A percentile compares a stretch with the other conserved stretches of the same genome.
These are phyloP conservation scores for Prunus mume DNA, from an alignment of 306 rosid genomes.

Conservation along the genomic window DNA sequence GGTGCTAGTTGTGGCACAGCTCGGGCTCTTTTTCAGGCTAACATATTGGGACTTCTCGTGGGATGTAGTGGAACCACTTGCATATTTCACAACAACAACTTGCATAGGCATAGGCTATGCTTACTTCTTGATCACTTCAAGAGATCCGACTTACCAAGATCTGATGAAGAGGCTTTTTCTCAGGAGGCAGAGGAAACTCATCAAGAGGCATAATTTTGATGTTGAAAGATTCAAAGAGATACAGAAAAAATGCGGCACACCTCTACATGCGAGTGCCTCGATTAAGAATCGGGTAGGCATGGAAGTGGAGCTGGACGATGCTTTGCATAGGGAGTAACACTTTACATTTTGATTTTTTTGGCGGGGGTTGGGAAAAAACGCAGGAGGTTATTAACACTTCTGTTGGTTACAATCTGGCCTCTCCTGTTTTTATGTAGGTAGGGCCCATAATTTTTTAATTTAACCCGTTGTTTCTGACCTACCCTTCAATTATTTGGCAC, in stretches of 20 bases:
- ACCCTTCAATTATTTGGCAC: neutral
- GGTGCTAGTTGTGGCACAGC: conserved; percentile 39
- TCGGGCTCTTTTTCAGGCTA: conserved; percentile 76
- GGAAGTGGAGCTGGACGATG: conserved; percentile 66
- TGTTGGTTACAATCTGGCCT: conserved; percentile 11
- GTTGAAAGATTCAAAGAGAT: conserved; percentile 56
- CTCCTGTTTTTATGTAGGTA: conserved; percentile 20
- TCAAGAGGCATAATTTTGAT: conserved; percentile 63
- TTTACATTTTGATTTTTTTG: neutral
- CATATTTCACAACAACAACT: conserved; percentile 67
- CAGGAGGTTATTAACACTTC: neutral
- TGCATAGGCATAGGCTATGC: conserved; percentile 86
- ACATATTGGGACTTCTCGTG: conserved; percentile 99
- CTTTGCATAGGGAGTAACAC: conserved; percentile 38
- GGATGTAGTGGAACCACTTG: conserved; percentile 96
- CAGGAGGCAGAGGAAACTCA: conserved; percentile 75
- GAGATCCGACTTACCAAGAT: conserved; percentile 94
- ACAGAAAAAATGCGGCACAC: conserved; percentile 45
- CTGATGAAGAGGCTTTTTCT: conserved; percentile 80
- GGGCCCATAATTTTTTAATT: conserved; percentile 11
- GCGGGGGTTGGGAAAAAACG: neutral
- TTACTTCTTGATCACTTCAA: conserved; percentile 83
- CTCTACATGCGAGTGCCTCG: conserved; percentile 48
- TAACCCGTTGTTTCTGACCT: neutral
- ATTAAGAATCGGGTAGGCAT: conserved; percentile 57